Evolutionary conservation across 208 protist species (phyloP).

Genomic region (Leishmania major): DNA sequence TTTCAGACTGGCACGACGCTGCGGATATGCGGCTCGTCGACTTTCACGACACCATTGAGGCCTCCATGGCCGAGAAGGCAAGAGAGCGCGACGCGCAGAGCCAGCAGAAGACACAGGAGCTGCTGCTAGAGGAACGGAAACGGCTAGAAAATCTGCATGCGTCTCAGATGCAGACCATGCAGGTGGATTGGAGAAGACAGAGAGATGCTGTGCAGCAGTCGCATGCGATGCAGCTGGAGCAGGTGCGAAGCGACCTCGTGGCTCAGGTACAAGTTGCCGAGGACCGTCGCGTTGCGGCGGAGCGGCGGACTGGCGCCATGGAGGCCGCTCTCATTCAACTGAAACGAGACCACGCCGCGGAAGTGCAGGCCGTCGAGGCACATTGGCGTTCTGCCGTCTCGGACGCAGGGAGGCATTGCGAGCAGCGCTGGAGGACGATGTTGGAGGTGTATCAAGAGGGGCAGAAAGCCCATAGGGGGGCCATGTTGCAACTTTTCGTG

Average conservation of each 20-base stretch:
- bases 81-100: neutral
- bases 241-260: constrained; percentile 8
- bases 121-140: neutral
- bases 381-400: constrained; percentile 11
- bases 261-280: constrained; percentile 5
- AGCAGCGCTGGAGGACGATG: neutral
- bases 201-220: constrained; percentile 8
- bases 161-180: constrained; percentile 6
- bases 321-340: constrained; percentile 16
- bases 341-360: neutral
- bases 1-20: constrained; percentile 1
- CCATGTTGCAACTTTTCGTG: neutral
- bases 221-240: constrained; percentile 22
- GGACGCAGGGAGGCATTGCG: constrained; percentile 5
- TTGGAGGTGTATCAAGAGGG: neutral
- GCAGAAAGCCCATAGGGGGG: neutral
- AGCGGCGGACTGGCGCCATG: constrained; percentile 7
- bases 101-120: neutral
- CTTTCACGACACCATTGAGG: neutral
- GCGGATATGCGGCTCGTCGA: neutral
- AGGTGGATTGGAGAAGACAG: constrained; percentile 9
- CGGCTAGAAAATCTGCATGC: constrained; percentile 1
- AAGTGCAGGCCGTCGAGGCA: neutral
- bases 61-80: neutral
- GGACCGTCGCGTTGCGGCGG: constrained; percentile 5